A percentile compares a stretch with the other conserved stretches of the same genome.
These are phyloP conservation scores for Ajuga reptans DNA, from an alignment of 305 asterid species.

Conservation along the genomic window DNA sequence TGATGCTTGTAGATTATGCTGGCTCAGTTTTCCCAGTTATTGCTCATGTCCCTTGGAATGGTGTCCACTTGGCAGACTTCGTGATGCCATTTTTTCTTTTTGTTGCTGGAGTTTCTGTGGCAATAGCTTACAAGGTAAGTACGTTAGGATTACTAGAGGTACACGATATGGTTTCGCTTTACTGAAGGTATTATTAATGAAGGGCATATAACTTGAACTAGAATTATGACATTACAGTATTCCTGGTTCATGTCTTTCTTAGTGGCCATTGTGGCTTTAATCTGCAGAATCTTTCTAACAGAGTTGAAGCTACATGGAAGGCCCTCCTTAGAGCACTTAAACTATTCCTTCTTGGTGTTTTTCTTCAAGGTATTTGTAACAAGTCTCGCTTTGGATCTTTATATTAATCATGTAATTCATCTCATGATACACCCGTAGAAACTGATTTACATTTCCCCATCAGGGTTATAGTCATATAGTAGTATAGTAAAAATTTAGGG, in stretches of 20 bases:
- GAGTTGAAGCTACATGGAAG: conserved; percentile 49
- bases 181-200: background rate
- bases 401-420: background rate
- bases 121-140: conserved; percentile 63
- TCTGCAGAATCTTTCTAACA: conserved; percentile 46
- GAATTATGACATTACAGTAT: conserved; percentile 1
- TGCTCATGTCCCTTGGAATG: conserved; percentile 81
- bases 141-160: background rate
- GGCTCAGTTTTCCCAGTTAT: conserved; percentile 66
- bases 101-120: conserved; percentile 72
- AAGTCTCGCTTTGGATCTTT: conserved; percentile 4
- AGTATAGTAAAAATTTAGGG: too few relatives aligned
- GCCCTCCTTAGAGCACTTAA: conserved; percentile 51
- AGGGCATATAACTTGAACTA: background rate
- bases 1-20: conserved; percentile 74
- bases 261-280: conserved; percentile 10
- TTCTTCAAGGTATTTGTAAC: conserved; percentile 66
- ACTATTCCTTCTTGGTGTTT: conserved; percentile 61
- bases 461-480: background rate
- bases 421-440: background rate
- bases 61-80: conserved; percentile 73
- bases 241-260: conserved; percentile 16
- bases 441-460: background rate
- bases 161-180: background rate
- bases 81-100: conserved; percentile 93